Percentiles rank a stretch among this genome's conserved stretches.
phyloP scores from a whole-genome alignment of 31 red algal species.

The Endocladia muricata region DNA sequence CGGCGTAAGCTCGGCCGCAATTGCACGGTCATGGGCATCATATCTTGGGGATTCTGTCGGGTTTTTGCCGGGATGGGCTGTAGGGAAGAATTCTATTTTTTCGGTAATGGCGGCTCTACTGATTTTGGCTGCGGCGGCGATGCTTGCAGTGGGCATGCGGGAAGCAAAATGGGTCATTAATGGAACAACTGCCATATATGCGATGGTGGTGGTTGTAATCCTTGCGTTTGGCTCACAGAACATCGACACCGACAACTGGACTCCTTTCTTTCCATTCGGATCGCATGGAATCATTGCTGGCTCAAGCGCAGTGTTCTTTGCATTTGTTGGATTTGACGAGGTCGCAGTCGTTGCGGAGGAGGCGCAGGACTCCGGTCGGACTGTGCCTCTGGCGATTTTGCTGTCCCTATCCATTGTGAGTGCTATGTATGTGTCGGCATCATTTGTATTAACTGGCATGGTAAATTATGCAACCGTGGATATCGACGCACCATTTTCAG shows the following conservation, averaged over 20 bases:
- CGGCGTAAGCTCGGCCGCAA: slow-evolving; percentile 76
- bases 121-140: slow-evolving; percentile 24
- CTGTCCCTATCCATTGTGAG: slow-evolving; percentile 61
- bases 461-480: slow-evolving; percentile 55
- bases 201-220: slow-evolving; percentile 56
- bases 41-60: slow-evolving; percentile 51
- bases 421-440: slow-evolving; percentile 62
- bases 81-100: slow-evolving; percentile 15
- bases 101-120: slow-evolving; percentile 48
- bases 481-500: slow-evolving; percentile 74
- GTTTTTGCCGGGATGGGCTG: slow-evolving; percentile 40
- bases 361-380: slow-evolving; percentile 55
- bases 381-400: slow-evolving; percentile 82
- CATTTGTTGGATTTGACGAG: slow-evolving; percentile 93
- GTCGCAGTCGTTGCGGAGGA: slow-evolving; percentile 86
- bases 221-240: slow-evolving; percentile 46
- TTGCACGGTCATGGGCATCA: slow-evolving; percentile 84
- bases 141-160: slow-evolving; percentile 65
- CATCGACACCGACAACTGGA: slow-evolving; percentile 65
- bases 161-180: slow-evolving; percentile 88
- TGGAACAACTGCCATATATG: slow-evolving; percentile 59
- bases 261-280: slow-evolving; percentile 86
- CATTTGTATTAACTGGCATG: slow-evolving; percentile 72
- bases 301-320: slow-evolving; percentile 80
- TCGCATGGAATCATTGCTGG: slow-evolving; percentile 60